Evolutionary conservation across 805 yeast genomes (phyloP).

Genomic region (Candida sakaeoensis): DNA sequence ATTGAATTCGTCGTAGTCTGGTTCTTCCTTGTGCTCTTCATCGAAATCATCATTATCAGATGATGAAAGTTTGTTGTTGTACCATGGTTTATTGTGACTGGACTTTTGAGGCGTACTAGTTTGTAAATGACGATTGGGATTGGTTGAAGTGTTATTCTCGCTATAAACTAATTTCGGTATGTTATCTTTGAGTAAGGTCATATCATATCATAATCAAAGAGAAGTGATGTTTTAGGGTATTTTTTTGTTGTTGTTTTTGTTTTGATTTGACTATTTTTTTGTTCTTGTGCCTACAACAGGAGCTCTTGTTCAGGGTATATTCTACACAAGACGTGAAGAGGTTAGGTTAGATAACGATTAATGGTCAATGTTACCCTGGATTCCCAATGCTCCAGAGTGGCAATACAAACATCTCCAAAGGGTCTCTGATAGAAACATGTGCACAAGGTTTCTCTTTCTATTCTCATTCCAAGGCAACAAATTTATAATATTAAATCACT

Average conservation of each 20-base stretch:
- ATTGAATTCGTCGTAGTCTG: neutral
- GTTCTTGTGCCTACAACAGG: too few species aligned
- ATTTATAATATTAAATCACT: too few species aligned
- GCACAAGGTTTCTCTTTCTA: too few species aligned
- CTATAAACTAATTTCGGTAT: neutral
- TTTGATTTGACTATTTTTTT: neutral
- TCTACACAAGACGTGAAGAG: too few species aligned
- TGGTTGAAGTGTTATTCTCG: neutral
- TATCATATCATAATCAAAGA: constrained; percentile 1
- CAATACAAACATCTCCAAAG: too few species aligned
- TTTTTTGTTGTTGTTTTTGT: neutral
- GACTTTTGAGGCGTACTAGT: constrained; percentile 2
- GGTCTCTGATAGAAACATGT: too few species aligned
- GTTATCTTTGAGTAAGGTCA: constrained; percentile 1
- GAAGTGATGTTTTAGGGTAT: neutral
- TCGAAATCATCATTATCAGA: constrained; percentile 4
- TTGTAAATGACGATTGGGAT: neutral
- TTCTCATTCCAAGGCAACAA: too few species aligned
- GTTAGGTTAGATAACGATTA: too few species aligned
- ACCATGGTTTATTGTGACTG: constrained; percentile 5
- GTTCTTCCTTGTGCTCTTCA: neutral
- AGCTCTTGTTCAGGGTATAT: too few species aligned
- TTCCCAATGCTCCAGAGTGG: too few species aligned
- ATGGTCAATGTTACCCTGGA: too few species aligned
- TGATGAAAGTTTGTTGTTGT: neutral